Conservation (phyloP, 768 basidiomycete species). For the Lactarius quietus region DNA sequence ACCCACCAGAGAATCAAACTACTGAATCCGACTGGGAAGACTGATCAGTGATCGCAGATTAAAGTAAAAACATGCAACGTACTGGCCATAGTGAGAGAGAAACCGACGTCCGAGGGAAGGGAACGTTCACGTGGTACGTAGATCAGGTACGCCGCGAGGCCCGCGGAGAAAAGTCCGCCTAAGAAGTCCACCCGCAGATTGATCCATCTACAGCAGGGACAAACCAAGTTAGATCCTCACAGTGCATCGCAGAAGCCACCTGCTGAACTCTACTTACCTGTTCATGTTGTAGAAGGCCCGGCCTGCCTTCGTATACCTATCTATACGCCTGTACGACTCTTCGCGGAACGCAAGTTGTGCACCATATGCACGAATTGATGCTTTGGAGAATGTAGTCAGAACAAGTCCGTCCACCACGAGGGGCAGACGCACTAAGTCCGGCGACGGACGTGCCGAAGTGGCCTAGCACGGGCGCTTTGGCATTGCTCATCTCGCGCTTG, state of each 20-base stretch:
- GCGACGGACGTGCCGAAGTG: slow-evolving; percentile 51
- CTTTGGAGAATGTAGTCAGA: slow-evolving; percentile 17
- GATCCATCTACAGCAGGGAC: slow-evolving; percentile 40
- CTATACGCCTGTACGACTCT: slow-evolving; percentile 45
- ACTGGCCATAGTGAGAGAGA: slow-evolving; percentile 43
- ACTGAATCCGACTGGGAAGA: slow-evolving; percentile 47
- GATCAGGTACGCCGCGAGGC: slow-evolving; percentile 49
- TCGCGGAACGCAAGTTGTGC: slow-evolving; percentile 43
- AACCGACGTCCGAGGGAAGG: slow-evolving; percentile 38
- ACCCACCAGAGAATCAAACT: slow-evolving; percentile 51
- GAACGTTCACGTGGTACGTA: slow-evolving; percentile 39
- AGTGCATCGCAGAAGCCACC: not conserved
- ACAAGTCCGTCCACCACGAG: slow-evolving; percentile 5
- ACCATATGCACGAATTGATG: slow-evolving; percentile 54
- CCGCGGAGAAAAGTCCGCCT: slow-evolving; percentile 47
- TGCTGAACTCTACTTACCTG: slow-evolving; percentile 32
- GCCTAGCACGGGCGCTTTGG: slow-evolving; percentile 46
- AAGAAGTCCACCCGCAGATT: slow-evolving; percentile 52
- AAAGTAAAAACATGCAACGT: slow-evolving; percentile 3
- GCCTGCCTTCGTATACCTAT: slow-evolving; percentile 42
- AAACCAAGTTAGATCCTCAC: not conserved
- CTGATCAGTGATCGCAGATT: not conserved
- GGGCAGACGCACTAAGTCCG: slow-evolving; percentile 38
- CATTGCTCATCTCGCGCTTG: slow-evolving; percentile 54
- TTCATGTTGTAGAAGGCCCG: slow-evolving; percentile 48